Evolutionary conservation across 768 basidiomycete species (phyloP).

Genomic region (Termitomyces heimii): DNA sequence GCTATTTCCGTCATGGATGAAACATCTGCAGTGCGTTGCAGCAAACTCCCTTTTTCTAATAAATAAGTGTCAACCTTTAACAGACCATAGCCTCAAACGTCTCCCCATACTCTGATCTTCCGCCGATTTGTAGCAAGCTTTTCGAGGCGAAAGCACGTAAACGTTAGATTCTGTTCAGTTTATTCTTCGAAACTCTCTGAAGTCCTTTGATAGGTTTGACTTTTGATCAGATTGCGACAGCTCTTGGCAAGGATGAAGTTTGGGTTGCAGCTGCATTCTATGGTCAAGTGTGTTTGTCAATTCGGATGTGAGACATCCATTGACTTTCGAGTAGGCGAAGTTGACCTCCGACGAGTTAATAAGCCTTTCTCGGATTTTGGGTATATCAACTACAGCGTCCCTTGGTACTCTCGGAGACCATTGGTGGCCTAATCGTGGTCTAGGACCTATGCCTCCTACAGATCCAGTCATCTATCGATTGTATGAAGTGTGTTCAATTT

Average conservation of each 20-base stretch:
- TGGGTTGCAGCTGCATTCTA: constrained; percentile 84
- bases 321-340: constrained; percentile 49
- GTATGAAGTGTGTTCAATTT: constrained; percentile 53
- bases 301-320: neutral
- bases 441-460: constrained; percentile 66
- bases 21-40: constrained; percentile 13
- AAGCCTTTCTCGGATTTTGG: constrained; percentile 46
- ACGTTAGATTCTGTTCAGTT: constrained; percentile 26
- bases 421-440: constrained; percentile 73
- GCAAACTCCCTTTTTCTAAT: neutral
- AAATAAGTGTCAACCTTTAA: neutral
- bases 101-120: constrained; percentile 43
- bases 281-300: constrained; percentile 47
- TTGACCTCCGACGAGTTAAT: constrained; percentile 52
- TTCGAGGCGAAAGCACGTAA: constrained; percentile 66
- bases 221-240: constrained; percentile 63
- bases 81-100: constrained; percentile 38
- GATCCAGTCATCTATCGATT: constrained; percentile 81
- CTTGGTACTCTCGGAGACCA: constrained; percentile 47
- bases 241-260: constrained; percentile 67
- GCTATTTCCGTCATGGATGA: constrained; percentile 27
- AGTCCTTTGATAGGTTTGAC: constrained; percentile 41
- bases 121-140: constrained; percentile 41
- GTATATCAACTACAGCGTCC: constrained; percentile 31
- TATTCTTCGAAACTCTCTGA: neutral